Base-by-base conservation (phyloP, 306 rosid species). In the Castanea crenata region DNA sequence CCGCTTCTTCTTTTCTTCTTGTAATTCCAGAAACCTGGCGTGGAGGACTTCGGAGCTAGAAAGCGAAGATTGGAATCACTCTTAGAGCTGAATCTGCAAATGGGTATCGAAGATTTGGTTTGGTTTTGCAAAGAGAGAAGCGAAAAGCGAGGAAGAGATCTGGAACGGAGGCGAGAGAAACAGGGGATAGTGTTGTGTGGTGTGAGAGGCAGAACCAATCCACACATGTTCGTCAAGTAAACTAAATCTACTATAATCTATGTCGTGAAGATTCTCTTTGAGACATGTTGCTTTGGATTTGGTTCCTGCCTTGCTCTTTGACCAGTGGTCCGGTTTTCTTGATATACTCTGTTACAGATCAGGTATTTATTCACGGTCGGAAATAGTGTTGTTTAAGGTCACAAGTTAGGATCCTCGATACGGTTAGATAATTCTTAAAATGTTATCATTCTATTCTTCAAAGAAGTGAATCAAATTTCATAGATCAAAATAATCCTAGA, bases 181-280 rank as follows among this genome's bases (percentile, higher is more conserved):
- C 14, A 74, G 52, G 84, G 76, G 21, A 68, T 80, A 27, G 74
- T 71, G 31, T 35, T 74, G 77, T 44, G 68, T 23, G 75, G 58
- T 52, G 87, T 18, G 29, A 74, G 81, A 75, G 89, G 81, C 55
- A 64, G 69, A 82, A 75, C 86, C 69, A 82, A 78, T 71, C 80
- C 91, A 81, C 83, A 80, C 97, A 93, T 91, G 74, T 87, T 85
- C 79, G 75, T 74, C 34, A 80, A 83, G 21, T 77, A 83, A 76
- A 69, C 84, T 51, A 63, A 80, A 71, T 62, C 79, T 23, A 69
- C 73, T 3, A 49, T 3, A 49, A 49, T 49, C 16, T 49, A 13
- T 12, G 12, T 89, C 87, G 83, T 87, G 73, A 34, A 44, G 76
- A 73, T 46, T 83, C 21, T 15, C 8, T 56, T 41, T 15, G 74